phyloP scores from a whole-genome alignment of 257 asterid species.

The Lycium ferocissimum region DNA sequence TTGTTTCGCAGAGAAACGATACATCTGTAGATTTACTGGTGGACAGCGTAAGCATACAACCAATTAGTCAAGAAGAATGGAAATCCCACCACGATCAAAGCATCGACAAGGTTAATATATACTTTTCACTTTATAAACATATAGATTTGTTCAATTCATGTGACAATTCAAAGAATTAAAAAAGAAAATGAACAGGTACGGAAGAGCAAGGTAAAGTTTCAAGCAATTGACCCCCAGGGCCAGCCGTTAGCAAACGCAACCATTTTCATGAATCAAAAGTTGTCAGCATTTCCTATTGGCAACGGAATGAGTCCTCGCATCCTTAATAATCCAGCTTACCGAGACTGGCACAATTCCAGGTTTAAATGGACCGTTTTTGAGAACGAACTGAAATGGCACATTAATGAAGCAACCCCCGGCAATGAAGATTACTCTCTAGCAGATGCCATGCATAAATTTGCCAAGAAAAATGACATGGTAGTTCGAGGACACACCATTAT shows the following conservation, averaged over 20 bases:
- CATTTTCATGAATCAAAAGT: constrained; percentile 46
- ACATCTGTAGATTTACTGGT: constrained; percentile 34
- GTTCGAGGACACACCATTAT: constrained; percentile 45
- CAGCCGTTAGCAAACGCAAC: constrained; percentile 40
- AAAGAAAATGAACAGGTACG: constrained; percentile 38
- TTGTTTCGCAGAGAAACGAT: neutral
- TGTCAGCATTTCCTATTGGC: constrained; percentile 50
- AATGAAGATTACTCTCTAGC: neutral
- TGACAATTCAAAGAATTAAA: neutral
- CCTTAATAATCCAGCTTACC: constrained; percentile 40
- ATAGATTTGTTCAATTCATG: neutral
- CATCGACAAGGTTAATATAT: constrained; percentile 32
- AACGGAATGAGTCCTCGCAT: constrained; percentile 50
- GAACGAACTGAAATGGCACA: constrained; percentile 35
- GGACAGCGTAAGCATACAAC: constrained; percentile 44
- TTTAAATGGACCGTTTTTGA: constrained; percentile 41
- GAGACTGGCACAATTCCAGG: constrained; percentile 42
- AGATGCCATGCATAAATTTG: constrained; percentile 36
- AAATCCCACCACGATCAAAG: constrained; percentile 39
- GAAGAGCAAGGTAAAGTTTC: constrained; percentile 47
- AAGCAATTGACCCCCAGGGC: constrained; percentile 44
- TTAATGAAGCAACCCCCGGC: neutral
- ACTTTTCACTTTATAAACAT: too few relatives aligned
- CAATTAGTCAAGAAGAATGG: constrained; percentile 45
- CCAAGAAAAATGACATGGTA: constrained; percentile 21